Base-by-base conservation (phyloP, 2,329 filamentous ascomycete genomes). In the Paraphoma chrysanthemicola region DNA sequence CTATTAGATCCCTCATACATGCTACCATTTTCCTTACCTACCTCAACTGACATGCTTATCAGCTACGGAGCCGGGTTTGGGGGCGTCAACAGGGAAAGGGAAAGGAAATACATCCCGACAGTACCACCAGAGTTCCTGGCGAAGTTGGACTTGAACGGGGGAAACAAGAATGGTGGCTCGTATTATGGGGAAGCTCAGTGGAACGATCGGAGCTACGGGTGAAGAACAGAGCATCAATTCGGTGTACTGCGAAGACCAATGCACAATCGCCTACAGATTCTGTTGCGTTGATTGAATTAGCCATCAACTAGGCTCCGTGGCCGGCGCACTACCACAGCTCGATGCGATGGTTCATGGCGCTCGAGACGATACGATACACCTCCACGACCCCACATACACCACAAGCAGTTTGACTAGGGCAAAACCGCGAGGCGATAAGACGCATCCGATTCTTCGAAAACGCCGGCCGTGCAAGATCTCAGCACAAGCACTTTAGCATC, bases 41-140 rank as follows among this genome's bases (percentile, higher is more conserved):
- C 94, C 1, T 95, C 92, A 54, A 98, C 93, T 28, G 95, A 99
- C 76, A 99, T 99, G 95, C 84, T 98, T 46, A 87, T 99, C 46
- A 94, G 89, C 64, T 99, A 96, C 70, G 95, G 95, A 0, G 93
- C 95, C 11, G 95, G 95, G 0, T 95, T 98, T 70, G 95, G 95
- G 5, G 95, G 95, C 0, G 82, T 95, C 45, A 97, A 99, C 79
- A 86, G 90, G 60, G 95, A 98, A 78, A 85, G 93, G 54, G 95
- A 96, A 77, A 85, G 92, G 64, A 97, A 97, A 79, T 99, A 99
- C 75, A 96, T 97, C 44, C 95, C 95, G 2, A 96, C 92, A 0
- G 91, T 99, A 51, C 94, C 95, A 16, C 90, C 93, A 0, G 95
- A 99, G 78, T 97, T 98, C 72, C 81, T 99, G 58, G 88, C 90